Evolutionary conservation across 2,329 filamentous ascomycete genomes (phyloP), one percentile per base, ranked within the genome.

Genomic region (Aspergillus sp.): DNA sequence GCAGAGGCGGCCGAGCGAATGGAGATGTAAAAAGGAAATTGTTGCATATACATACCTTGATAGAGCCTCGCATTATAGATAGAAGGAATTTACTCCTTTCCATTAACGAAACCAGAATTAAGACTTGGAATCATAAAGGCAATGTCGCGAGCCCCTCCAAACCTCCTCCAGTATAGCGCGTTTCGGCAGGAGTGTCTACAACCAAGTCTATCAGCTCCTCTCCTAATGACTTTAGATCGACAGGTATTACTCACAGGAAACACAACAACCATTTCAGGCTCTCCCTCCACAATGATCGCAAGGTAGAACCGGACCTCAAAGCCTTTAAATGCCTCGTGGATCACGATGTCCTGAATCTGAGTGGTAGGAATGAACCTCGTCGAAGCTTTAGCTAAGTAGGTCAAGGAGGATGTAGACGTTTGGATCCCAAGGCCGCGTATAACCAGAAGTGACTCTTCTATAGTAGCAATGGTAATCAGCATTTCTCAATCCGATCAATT

Each of bases 241-340:
- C 2, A 52, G 4, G 6, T 18, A 22, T 7, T 24, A 77, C 82
- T 67, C 72, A 87, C 84, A 2, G 94, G 94, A 73, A 99, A 99
- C 3, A 98, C 92, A n/a, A 99, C 94, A 0, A 98, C 90, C 4
- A 96, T 85, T 65, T 95, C 89, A 56, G 89, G 85, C 77, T 98
- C 94, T 2, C 88, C 92, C 67, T 96, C 90, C 18, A 98, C 92
- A 55, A 98, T 89, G 31, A 98, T 90, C 4, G 91, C 87, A 9
- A 99, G 80, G 71, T 96, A 97, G 71, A 94, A 96, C 46, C 89
- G 81, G 39, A 98, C 92, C 77, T 93, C 91, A 70, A 97, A 96
- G 0, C 93, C 93, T 58, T 86, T 87, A 76, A 98, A 98, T 3
- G 93, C 95, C 80, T 99, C 95, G 73, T 97, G 92, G 54, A 99